These are phyloP conservation scores for Anthostomella pinea DNA, from an alignment of 2,329 filamentous ascomycete genomes.

Conservation along the genomic window DNA sequence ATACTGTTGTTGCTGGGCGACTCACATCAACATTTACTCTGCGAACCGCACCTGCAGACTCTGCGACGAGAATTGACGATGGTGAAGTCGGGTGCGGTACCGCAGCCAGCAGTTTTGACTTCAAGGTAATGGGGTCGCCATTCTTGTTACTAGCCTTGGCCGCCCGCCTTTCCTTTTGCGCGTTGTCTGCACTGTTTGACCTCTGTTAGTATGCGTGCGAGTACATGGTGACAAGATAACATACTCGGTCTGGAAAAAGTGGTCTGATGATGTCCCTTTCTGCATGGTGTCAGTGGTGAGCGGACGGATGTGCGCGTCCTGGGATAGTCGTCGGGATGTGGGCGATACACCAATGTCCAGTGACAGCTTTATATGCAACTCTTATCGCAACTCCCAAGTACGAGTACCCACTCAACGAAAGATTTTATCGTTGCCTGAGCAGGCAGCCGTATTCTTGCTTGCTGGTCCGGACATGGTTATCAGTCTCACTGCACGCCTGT, in stretches of 20 bases:
- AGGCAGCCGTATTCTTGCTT: no score
- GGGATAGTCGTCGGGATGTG: no score
- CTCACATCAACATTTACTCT: constrained; percentile 71
- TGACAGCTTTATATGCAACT: no score
- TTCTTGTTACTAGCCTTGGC: constrained; percentile 72
- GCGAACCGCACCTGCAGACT: constrained; percentile 79
- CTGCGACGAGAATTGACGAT: constrained; percentile 70
- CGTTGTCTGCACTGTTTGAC: constrained; percentile 45
- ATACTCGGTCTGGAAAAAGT: constrained; percentile 93
- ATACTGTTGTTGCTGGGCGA: neutral
- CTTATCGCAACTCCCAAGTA: no score
- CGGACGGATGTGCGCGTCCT: no score
- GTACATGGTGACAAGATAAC: no score
- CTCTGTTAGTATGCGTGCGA: constrained; percentile 45
- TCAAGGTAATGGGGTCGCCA: constrained; percentile 75
- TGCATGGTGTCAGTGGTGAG: no score
- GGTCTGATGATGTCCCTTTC: constrained; percentile 67
- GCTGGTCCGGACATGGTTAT: no score
- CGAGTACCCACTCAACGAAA: no score
- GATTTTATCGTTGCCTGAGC: no score
- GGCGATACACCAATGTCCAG: no score
- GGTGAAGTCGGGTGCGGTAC: constrained; percentile 62
- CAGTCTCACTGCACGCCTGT: no score
- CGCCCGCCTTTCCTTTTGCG: constrained; percentile 57
- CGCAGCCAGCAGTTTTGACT: constrained; percentile 82